Evolutionary conservation across 192 early-diverging fungal genomes (phyloP).

Genomic region (Obelidium mucronatum): DNA sequence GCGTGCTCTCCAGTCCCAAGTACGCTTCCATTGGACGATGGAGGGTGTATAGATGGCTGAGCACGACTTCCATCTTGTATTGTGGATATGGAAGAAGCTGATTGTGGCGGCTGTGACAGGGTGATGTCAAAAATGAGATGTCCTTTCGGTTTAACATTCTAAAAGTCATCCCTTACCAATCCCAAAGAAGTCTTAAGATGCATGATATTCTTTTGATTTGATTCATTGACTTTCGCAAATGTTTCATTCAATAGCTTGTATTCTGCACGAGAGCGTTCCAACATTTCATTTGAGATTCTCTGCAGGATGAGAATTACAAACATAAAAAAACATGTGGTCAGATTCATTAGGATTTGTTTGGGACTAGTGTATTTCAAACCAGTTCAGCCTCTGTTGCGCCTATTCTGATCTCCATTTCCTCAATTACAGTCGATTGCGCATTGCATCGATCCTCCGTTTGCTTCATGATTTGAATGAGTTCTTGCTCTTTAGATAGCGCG

Average conservation of each 20-base stretch:
- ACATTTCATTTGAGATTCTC: slow-evolving; percentile 14
- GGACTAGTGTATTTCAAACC: no score
- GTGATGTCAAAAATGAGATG: background rate
- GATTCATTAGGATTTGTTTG: background rate
- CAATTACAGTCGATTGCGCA: background rate
- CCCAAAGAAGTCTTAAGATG: slow-evolving; percentile 9
- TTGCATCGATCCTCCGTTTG: background rate
- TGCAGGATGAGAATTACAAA: background rate
- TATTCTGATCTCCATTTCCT: background rate
- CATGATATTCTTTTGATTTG: slow-evolving; percentile 7
- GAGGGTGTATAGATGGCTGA: no score
- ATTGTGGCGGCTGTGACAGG: background rate
- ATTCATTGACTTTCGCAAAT: slow-evolving; percentile 13
- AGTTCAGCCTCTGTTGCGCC: background rate
- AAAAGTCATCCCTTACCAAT: slow-evolving; percentile 7
- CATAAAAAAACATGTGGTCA: background rate
- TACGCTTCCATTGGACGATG: no score
- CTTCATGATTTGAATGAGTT: background rate
- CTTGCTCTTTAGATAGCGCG: background rate
- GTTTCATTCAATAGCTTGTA: slow-evolving; percentile 23
- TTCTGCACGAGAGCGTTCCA: slow-evolving; percentile 3
- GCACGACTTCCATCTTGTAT: background rate
- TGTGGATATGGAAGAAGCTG: background rate
- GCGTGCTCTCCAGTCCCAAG: no score
- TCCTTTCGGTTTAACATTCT: background rate